These are phyloP conservation scores for Magnusiomyces fungicola DNA, from an alignment of 1,139 yeast genomes.

Conservation along the genomic window DNA sequence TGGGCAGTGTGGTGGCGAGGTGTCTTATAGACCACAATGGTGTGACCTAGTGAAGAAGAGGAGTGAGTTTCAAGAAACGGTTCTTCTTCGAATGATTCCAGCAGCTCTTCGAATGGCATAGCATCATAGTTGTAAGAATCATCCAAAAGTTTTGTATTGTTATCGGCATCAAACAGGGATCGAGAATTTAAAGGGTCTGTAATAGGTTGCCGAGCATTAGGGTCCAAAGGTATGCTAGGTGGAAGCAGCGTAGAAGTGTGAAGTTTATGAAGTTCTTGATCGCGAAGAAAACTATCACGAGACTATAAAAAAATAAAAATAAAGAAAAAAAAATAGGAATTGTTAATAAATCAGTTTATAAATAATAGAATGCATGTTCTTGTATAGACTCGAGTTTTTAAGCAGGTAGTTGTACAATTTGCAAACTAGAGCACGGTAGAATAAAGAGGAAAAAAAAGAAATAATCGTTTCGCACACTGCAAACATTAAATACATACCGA, in stretches of 20 bases:
- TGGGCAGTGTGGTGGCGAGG: background rate
- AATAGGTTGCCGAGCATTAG: background rate
- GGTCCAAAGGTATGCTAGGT: background rate
- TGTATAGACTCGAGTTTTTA: too few species aligned
- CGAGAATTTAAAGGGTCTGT: background rate
- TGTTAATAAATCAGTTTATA: too few species aligned
- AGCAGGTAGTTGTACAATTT: too few species aligned
- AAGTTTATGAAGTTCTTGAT: background rate
- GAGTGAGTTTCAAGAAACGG: constrained; percentile 13
- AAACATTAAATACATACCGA: too few species aligned
- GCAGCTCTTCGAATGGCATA: constrained; percentile 2
- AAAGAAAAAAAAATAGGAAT: background rate
- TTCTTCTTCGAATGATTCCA: background rate
- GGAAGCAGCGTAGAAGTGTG: background rate
- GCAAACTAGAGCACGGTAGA: too few species aligned
- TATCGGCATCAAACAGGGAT: background rate
- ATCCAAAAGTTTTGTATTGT: constrained; percentile 1
- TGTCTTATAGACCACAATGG: constrained; percentile 3
- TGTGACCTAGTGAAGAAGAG: constrained; percentile 11
- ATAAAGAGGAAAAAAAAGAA: background rate
- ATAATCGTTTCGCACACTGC: background rate
- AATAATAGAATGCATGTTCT: too few species aligned
- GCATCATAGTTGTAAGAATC: constrained; percentile 6
- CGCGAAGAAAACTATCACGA: background rate
- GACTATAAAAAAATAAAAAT: background rate